Base-by-base conservation (phyloP, 2,329 filamentous ascomycete species). In the Emergomyces pasteurianus region DNA sequence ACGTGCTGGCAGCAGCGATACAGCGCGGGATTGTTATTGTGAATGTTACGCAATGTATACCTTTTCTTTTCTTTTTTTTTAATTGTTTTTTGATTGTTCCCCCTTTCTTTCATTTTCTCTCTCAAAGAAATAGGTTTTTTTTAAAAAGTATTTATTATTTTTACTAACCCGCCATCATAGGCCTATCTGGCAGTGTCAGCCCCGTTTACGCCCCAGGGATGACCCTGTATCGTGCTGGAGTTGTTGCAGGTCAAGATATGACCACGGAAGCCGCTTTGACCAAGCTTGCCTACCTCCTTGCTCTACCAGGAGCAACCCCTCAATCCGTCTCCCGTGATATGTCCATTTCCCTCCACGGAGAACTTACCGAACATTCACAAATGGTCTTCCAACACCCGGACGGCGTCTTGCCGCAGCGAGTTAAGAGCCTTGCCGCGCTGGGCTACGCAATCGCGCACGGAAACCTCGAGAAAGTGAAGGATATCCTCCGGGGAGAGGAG, bases 191-290 rank as follows among this genome's bases (percentile, higher is more conserved):
- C 50, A 88, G 87, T 68, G 88, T 90, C 23, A 89, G 84, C 58
- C 87, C 88, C 2, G 80, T 90, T n/a, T 91, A 90, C 74, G 88
- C 87, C 1, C 84, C 88, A 0, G 88, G 86, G 9, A 89, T 89
- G 66, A 86, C 87, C 47, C 82, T 96, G 21, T 90, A 89, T 46
- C 82, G 86, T 60, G 89, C 89, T 2, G 92, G 92, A 40, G 90
- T 96, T 56, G 89, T 95, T 38, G 92, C 94, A 65, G 92, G 92
- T 6, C 84, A 92, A 66, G 91, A 95, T 69, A 81, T 96, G 75
- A 96, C 92, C 0, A 88, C 88, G 26, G 92, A 96, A 76, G 92
- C 90, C 2, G 92, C 92, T 6, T 82, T 96, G 66, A 94, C 92
- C 23, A 96, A 96, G 74, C 81, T 96, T 34, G 89, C 90, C 1